Base-by-base conservation (phyloP, 129 eudicot species). In the carrot (Daucus carota) region DNA sequence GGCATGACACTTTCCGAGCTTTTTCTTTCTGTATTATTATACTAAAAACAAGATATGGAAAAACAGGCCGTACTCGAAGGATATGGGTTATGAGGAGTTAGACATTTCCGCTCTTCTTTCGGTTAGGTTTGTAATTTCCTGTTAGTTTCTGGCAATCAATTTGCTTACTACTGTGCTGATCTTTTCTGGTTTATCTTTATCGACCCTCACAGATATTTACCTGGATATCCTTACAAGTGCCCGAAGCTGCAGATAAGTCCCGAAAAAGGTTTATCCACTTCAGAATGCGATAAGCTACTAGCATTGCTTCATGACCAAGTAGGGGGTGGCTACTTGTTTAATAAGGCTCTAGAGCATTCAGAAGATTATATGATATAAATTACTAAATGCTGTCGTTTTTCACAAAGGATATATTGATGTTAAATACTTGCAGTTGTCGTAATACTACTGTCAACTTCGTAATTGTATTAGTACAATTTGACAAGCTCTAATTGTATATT, bases 211-310 rank as follows among this genome's bases (percentile, higher is more conserved):
- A 91, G 99, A 81, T 94, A 83, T 76, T 72, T 91, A 76, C 96
- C 91, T 40, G 99, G 99, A 52, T 95, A 95, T 84, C 99, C 99
- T 47, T 83, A 86, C 87, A 95, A 88, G 82, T 89, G 89, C 75
- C 99, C 99, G 28, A 95, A 89, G 83, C 84, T 95, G 77, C 88
- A 82, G 78, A 82, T 95, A 87, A 67, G 79, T 57, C 85, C 92
- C 29, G 99, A 88, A 72, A 88, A 88, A 80, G 97, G 97, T 60
- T 81, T 95, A 79, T 89, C 96, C 68, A 83, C 89, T 78, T 73
- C 84, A 83, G 90, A 91, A 72, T 87, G 87, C 8, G 94, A 92
- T 81, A 91, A 86, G n/a, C 94, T 95, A 80, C 81, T 89, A 72
- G 79, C 94, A 48, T 77, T 95, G 75, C 95, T 95, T 77, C 73